These are phyloP conservation scores for Phaffomyces opuntiae DNA, from an alignment of 805 yeast species.

Conservation along the genomic window DNA sequence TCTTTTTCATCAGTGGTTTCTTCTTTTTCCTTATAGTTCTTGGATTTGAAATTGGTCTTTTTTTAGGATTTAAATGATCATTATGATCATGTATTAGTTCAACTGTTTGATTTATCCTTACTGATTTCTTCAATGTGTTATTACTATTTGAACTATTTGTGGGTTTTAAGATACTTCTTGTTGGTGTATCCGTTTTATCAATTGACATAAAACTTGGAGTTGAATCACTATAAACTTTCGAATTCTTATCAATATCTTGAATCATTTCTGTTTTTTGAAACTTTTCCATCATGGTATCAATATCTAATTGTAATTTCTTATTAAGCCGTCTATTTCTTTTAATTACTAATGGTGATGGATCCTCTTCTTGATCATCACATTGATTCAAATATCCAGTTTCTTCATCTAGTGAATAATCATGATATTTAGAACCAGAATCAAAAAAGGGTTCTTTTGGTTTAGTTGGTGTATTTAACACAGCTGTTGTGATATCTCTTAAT, in stretches of 20 bases:
- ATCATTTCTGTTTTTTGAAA: no score
- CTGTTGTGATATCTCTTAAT: background rate
- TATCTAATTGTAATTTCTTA: no score
- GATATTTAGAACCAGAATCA: no score
- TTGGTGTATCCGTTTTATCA: background rate
- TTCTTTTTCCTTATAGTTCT: background rate
- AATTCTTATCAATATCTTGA: background rate
- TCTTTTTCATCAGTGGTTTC: background rate
- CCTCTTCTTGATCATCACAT: no score
- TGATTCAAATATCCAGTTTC: no score
- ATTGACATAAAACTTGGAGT: background rate
- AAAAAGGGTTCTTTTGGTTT: background rate
- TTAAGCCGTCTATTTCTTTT: no score
- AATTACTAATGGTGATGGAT: no score
- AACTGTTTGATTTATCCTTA: slow-evolving; percentile 16
- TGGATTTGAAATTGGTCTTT: background rate
- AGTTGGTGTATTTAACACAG: background rate
- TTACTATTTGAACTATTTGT: background rate
- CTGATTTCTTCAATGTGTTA: slow-evolving; percentile 7
- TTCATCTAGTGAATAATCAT: no score
- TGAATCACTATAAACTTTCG: background rate
- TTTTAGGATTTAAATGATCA: background rate
- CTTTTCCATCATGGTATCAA: no score
- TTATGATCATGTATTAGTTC: background rate
- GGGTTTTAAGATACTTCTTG: background rate